These are phyloP conservation scores for Castanospermum australe DNA, from an alignment of 306 rosid species.

Conservation along the genomic window DNA sequence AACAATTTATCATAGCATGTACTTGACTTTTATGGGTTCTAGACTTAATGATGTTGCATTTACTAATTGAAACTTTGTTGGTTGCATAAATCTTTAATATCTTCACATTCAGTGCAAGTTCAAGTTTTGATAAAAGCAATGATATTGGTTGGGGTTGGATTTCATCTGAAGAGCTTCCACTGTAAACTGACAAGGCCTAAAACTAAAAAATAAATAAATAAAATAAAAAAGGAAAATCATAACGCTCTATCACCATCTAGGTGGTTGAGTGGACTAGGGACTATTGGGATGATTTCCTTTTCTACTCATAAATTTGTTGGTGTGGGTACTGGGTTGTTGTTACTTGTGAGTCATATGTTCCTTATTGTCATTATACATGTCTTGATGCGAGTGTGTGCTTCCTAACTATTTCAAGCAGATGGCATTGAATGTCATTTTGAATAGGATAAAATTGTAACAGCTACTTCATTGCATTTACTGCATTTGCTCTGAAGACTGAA, in stretches of 20 bases:
- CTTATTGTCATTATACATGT: conserved; percentile 4
- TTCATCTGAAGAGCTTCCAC: conserved; percentile 1
- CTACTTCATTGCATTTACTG: too few relatives aligned
- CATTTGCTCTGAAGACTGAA: too few relatives aligned
- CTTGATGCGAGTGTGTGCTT: not conserved
- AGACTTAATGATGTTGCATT: conserved; percentile 2
- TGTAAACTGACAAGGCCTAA: not conserved
- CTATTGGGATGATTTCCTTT: conserved; percentile 11
- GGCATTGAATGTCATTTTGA: too few relatives aligned
- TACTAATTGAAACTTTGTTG: not conserved
- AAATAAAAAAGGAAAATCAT: not conserved
- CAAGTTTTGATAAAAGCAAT: conserved; percentile 11
- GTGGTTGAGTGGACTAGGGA: not conserved
- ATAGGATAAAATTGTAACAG: too few relatives aligned
- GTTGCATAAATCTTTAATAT: not conserved
- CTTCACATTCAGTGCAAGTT: not conserved
- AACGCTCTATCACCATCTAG: not conserved
- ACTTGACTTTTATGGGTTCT: conserved; percentile 1
- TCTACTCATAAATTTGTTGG: not conserved
- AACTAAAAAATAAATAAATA: not conserved
- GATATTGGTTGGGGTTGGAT: not conserved
- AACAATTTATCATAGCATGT: not conserved
- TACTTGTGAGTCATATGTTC: conserved; percentile 1
- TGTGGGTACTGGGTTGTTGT: not conserved
- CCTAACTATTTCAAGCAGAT: conserved; percentile 1